phyloP scores from a whole-genome alignment of 805 yeast genomes.

The Nakazawaea populi region DNA sequence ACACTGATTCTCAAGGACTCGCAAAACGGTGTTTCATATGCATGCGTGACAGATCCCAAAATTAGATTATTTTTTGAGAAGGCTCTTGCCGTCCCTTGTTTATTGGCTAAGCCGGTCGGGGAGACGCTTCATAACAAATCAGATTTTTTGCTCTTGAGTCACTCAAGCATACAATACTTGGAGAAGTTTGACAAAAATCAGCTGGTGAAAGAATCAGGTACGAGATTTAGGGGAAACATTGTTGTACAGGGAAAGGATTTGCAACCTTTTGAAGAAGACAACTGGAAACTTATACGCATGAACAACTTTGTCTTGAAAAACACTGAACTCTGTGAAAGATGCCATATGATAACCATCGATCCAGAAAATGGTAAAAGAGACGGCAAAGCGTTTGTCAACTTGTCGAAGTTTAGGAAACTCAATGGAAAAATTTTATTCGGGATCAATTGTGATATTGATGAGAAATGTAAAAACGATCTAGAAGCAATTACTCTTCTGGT shows the following conservation, averaged over 20 bases:
- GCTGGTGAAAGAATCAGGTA: constrained; percentile 7
- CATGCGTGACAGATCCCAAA: constrained; percentile 13
- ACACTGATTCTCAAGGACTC: constrained; percentile 2
- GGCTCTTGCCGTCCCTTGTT: constrained; percentile 27
- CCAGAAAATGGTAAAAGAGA: constrained; percentile 27
- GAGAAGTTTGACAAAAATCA: constrained; percentile 1
- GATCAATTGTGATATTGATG: constrained; percentile 19
- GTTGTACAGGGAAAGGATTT: constrained; percentile 20
- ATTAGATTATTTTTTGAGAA: constrained; percentile 24
- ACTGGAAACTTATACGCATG: constrained; percentile 23
- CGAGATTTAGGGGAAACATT: constrained; percentile 33
- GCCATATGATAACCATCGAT: constrained; percentile 39
- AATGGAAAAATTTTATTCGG: constrained; percentile 36
- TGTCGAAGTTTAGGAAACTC: constrained; percentile 26
- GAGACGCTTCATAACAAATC: constrained; percentile 27
- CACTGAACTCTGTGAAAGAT: constrained; percentile 31
- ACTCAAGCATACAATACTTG: constrained; percentile 23
- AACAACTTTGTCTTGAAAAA: constrained; percentile 13
- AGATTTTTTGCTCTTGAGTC: constrained; percentile 30
- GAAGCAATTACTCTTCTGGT: constrained; percentile 2
- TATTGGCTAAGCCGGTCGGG: constrained; percentile 20
- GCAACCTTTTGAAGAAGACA: constrained; percentile 31
- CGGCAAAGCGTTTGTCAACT: constrained; percentile 24
- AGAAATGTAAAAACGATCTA: constrained; percentile 8
- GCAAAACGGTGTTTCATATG: constrained; percentile 4